Base-by-base conservation (phyloP, 257 asterid genomes). In the Petunia axillaris region DNA sequence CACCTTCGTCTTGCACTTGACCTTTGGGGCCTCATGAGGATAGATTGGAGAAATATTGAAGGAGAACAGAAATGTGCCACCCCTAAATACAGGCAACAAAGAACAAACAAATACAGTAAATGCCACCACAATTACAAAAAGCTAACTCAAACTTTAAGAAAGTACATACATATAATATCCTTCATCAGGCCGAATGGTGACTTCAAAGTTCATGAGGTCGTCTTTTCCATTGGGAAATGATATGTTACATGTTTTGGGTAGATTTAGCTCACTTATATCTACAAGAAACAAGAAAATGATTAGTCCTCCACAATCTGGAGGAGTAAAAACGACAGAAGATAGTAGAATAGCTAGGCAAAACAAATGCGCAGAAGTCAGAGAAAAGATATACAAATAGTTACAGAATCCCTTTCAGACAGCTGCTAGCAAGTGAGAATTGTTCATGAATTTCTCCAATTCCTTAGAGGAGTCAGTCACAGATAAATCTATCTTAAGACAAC, bases 1-100 rank as follows among this genome's bases (percentile, higher is more conserved):
- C 85, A 95, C 99, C 99, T 92, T 95, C 9, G 99, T 95, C 97
- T 90, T 93, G 97, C 98, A 95, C 90, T 96, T 96, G 76, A 96
- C 97, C 87, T 96, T 96, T 14, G 99, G 99, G 68, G 99, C 97
- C 78, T 93, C 98, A n/a, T 96, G 99, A 66, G 99, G 99, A 83
- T 96, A 96, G 81, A 94, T 88, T 36, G 97, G 91, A 87, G 99
- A 87, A 81, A 96, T 93, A 79, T 89, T 93, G 90, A 96, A 96
- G 54, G 99, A 90, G 87, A 96, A 96, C 76, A 86, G 85, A 89
- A 96, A 93, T 59, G 91, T 92, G 43, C 98, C 99, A 74, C 91
- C 88, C 88, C 99, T 93, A 86, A 38, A 80, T 40, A 84, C 52
- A 79, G 55, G 55, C 41, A 48, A 78, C 64, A 48, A 58, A 37